Base-by-base conservation (phyloP, 495 filamentous ascomycete species). In the Aeminium ludgeri region DNA sequence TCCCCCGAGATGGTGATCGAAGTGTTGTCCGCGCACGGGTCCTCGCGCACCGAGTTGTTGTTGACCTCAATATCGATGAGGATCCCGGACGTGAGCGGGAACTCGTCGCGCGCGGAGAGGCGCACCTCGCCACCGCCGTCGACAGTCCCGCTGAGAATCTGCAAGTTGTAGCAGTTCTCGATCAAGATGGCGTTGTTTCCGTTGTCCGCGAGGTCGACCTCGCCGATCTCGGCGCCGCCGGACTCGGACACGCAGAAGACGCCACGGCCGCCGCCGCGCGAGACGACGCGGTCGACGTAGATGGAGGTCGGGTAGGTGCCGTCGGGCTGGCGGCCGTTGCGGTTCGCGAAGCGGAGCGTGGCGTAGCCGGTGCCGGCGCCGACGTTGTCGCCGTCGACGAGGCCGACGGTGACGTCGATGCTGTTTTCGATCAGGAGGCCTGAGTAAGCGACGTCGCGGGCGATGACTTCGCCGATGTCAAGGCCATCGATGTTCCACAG, bases 181-280 rank as follows among this genome's bases (percentile, higher is more conserved):
- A 67, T 61, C 32, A 67, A 54, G 19, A 67, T 59, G 19, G 64
- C 59, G 30, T 67, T 67, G 42, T 65, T 65, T 5, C 61, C 64
- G 43, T 65, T 67, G 45, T 48, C 48, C 5, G 60, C 51, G 17
- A 67, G 51, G 42, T 65, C 63, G 20, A 65, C 48, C 28, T 37
- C 38, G 17, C 46, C 38, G 29, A 67, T 67, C 0, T 52, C 54
- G 2, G 44, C 62, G 16, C 50, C 64, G 2, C 64, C 64, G 6
- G 59, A 63, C 40, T 64, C 53, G 16, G 64, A 67, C 4, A 67
- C 64, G 37, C 64, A 67, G 40, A 67, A 67, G 45, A 67, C 45
- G 20, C 64, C 64, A 2, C 64, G 57, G 0, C 64, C 64, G 4
- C 64, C 64, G 2, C 63, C 64, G 13, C 62, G 58, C n/a, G 63